These are phyloP conservation scores for Porphyrellus sp. DNA, from an alignment of 1,284 basidiomycete genomes.

Conservation along the genomic window DNA sequence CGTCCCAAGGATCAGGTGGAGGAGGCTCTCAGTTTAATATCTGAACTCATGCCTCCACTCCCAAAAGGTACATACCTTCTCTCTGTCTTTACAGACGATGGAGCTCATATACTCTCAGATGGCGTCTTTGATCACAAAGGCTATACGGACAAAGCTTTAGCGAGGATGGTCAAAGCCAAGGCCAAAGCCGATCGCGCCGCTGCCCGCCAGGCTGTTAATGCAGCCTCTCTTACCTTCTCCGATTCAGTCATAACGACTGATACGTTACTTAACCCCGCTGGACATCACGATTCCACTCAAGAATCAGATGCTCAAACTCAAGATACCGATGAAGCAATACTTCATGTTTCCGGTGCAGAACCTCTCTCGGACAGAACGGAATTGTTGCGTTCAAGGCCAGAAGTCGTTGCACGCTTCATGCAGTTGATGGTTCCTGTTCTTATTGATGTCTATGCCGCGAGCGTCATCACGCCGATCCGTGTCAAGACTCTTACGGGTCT, in stretches of 20 bases:
- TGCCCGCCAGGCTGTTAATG: conserved; percentile 48
- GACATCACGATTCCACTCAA: conserved; percentile 28
- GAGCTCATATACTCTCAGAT: conserved; percentile 47
- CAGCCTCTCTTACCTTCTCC: conserved; percentile 31
- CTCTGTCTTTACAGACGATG: background rate
- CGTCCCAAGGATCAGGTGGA: conserved; percentile 96
- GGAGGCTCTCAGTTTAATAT: conserved; percentile 83
- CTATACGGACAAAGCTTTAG: conserved; percentile 85
- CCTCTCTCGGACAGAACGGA: conserved; percentile 59
- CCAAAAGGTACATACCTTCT: conserved; percentile 75
- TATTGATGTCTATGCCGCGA: conserved; percentile 93
- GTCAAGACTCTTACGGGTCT: conserved; percentile 84
- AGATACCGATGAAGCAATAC: conserved; percentile 38
- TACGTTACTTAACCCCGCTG: conserved; percentile 12
- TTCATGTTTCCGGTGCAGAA: conserved; percentile 26
- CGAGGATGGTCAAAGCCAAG: conserved; percentile 70
- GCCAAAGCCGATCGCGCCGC: conserved; percentile 73
- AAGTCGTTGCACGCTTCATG: conserved; percentile 81
- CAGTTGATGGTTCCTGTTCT: conserved; percentile 85
- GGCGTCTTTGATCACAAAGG: conserved; percentile 90
- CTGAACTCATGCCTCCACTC: conserved; percentile 86
- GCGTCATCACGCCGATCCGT: conserved; percentile 81
- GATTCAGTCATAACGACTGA: conserved; percentile 29
- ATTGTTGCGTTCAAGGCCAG: conserved; percentile 70
- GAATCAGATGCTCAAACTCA: conserved; percentile 34